Base-by-base conservation (phyloP, 1,139 yeast genomes). In the Geotrichum candidum region DNA sequence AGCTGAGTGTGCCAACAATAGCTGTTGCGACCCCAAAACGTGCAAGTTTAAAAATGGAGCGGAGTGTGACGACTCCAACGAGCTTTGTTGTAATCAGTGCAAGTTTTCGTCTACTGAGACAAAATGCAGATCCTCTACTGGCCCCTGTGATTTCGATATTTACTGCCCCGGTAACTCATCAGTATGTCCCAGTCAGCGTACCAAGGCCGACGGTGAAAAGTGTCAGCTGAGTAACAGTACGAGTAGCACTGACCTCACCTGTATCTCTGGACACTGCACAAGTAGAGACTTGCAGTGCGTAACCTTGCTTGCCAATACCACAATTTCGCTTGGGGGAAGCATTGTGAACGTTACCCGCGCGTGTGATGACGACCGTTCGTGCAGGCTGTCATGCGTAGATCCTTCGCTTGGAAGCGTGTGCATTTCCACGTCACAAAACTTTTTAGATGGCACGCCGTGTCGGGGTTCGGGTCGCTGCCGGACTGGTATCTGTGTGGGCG, bases 361-460 rank as follows among this genome's bases (percentile, higher is more conserved):
- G 1, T 75, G 78, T 58, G 66, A 63, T 52, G 73, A 71, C 62
- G 70, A 68, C 57, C 56, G 67, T 9, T 67, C 73, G n/a, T 75
- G 78, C 60, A 69, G 65, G 53, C 61, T 75, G 38, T 66, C 74
- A 1, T 75, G 78, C 59, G 67, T 68, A 23, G 73, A 72, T 51
- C 68, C 71, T n/a, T 51, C 65, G 10, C 66, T 64, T 54, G 71
- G 72, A 29, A 59, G 63, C 50, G 65, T 68, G 31, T 75, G 77
- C 60, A 66, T 72, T 60, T 62, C 66, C 15, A 67, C 74, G 13
- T 64, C 68, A 41, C 77, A 75, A 65, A 70, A 72, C 66, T 75
- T 74, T 61, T 61, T 75, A 59, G 78, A 75, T 58, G 78, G 78
- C 38, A 76, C 78, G 9, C 76, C 77, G 3, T 76, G 78, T 63